A percentile compares a stretch with the other conserved stretches of the same genome.
Evolutionary conservation across 2,329 filamentous ascomycete genomes (phyloP).

Genomic region (Pseudogymnoascus sp.): DNA sequence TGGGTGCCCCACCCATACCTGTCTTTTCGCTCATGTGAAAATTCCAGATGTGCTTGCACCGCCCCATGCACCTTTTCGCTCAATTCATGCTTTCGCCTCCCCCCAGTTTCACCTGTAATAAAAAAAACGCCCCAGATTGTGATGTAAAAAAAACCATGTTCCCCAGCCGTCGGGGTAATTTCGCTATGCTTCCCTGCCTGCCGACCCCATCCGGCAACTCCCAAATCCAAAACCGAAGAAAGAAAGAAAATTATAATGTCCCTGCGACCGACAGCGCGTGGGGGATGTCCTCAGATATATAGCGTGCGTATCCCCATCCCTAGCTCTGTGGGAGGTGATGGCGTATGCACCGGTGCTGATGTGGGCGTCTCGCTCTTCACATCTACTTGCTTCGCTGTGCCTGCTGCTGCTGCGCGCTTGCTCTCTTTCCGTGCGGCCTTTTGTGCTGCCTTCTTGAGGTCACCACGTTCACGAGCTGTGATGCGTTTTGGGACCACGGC

Average conservation of each 20-base stretch:
- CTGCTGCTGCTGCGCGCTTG: conserved; percentile 11
- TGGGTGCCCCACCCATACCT: background rate
- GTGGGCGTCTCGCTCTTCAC: background rate
- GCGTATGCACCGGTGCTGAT: background rate
- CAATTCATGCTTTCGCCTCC: background rate
- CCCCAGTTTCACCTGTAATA: background rate
- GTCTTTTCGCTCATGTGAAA: background rate
- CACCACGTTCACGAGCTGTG: conserved; percentile 17
- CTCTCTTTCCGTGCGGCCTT: conserved; percentile 18
- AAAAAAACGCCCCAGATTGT: background rate
- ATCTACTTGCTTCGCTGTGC: background rate
- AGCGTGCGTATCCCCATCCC: conserved; percentile 8
- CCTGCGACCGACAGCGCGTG: background rate
- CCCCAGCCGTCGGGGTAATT: background rate
- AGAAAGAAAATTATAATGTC: background rate
- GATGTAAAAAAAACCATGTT: background rate
- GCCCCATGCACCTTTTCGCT: background rate
- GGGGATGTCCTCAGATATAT: conserved; percentile 9
- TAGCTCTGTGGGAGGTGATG: background rate
- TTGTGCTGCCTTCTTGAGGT: conserved; percentile 20
- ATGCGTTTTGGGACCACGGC: conserved; percentile 7
- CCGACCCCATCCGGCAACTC: background rate
- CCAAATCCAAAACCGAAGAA: conserved; percentile 6
- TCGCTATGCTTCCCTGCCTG: background rate
- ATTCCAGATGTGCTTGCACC: background rate